A percentile compares a stretch with the other conserved stretches of the same genome.
Conservation (phyloP, 2,329 filamentous ascomycete species). For the Aspergillus terreus region DNA sequence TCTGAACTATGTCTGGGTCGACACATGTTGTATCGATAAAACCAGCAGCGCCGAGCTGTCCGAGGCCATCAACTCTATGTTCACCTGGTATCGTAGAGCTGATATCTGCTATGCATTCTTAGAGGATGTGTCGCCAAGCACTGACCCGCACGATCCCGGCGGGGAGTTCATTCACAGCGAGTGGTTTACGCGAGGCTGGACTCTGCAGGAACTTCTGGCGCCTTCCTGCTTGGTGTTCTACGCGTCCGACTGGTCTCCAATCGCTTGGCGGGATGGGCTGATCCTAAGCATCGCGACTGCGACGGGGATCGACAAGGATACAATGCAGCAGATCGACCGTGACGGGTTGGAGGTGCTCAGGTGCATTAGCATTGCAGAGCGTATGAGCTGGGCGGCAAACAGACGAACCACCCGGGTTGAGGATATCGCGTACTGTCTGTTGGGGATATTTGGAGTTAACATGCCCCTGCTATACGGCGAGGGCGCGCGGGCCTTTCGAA, state of each 20-base stretch:
- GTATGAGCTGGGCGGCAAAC: slow-evolving; percentile 25
- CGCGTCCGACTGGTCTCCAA: neutral
- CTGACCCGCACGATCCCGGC: neutral
- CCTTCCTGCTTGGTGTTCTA: slow-evolving; percentile 6
- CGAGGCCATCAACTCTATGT: slow-evolving; percentile 21
- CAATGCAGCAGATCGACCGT: neutral
- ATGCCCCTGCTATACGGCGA: slow-evolving; percentile 27
- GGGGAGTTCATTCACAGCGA: neutral
- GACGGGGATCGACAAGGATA: slow-evolving; percentile 9
- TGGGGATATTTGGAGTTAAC: slow-evolving; percentile 26
- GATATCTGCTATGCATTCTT: slow-evolving; percentile 17
- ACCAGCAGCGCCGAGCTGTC: slow-evolving; percentile 18
- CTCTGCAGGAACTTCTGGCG: slow-evolving; percentile 15
- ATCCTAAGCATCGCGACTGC: neutral
- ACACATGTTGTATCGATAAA: slow-evolving; percentile 23
- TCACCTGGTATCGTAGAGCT: slow-evolving; percentile 15
- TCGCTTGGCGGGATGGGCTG: slow-evolving; percentile 2
- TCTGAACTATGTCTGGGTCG: slow-evolving; percentile 16
- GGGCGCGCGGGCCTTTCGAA: slow-evolving; percentile 19
- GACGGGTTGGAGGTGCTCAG: neutral
- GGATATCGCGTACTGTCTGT: slow-evolving; percentile 26
- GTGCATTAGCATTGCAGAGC: slow-evolving; percentile 7
- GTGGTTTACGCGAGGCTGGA: slow-evolving; percentile 18
- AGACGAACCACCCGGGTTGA: slow-evolving; percentile 20
- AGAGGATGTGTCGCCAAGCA: slow-evolving; percentile 1